Conservation (phyloP, 2,329 filamentous ascomycete species). For the Orbilia oligospora region DNA sequence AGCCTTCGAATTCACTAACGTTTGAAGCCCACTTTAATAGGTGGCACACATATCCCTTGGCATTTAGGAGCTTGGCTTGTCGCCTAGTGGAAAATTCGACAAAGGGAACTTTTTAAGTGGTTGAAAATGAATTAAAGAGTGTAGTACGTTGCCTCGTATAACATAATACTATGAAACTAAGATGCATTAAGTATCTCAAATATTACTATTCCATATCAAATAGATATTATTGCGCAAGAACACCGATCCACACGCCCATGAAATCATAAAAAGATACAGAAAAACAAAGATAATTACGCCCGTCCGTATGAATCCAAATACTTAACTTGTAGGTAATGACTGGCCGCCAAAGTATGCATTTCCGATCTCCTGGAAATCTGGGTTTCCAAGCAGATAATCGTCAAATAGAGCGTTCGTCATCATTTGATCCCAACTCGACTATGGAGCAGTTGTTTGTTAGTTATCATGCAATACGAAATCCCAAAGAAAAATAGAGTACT, state of each 20-base stretch:
- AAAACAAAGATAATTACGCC: neutral
- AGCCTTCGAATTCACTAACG: no score
- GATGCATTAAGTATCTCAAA: neutral
- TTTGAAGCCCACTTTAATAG: no score
- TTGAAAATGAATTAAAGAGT: neutral
- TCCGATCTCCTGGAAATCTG: conserved; percentile 57
- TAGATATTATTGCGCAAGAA: conserved; percentile 31
- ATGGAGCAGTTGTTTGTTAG: neutral
- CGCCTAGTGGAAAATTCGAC: no score
- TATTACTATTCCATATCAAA: conserved; percentile 16
- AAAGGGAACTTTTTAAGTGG: no score
- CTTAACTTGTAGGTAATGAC: conserved; percentile 27
- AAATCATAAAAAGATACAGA: conserved; percentile 20
- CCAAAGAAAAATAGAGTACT: neutral
- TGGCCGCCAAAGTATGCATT: conserved; percentile 53
- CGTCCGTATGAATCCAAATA: neutral
- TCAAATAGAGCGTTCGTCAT: conserved; percentile 59
- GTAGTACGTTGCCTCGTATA: neutral
- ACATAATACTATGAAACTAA: neutral
- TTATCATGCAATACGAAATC: neutral
- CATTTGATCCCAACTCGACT: conserved; percentile 60
- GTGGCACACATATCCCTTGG: no score
- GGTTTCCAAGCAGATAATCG: conserved; percentile 55
- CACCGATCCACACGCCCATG: conserved; percentile 43
- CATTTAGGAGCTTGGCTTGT: no score